Evolutionary conservation across 2,329 filamentous ascomycete genomes (phyloP).

Genomic region (Penicillium paneum): DNA sequence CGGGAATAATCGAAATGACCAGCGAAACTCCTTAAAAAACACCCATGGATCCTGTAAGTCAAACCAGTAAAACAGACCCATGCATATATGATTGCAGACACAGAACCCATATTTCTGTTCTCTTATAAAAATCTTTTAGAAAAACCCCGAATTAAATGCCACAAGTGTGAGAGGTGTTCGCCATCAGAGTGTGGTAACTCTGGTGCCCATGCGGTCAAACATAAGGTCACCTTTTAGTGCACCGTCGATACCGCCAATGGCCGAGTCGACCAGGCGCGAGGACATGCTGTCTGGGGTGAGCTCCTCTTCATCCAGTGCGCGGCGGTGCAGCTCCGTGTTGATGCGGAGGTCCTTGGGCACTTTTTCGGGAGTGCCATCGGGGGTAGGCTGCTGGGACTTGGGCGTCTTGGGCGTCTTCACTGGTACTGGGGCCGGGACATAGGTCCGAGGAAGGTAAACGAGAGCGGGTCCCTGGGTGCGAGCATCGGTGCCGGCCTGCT

Average conservation of each 20-base stretch:
- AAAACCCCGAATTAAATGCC: slow-evolving; percentile 1
- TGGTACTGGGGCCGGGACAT: slow-evolving; percentile 32
- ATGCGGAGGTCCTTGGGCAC: slow-evolving; percentile 44
- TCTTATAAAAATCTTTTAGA: background rate
- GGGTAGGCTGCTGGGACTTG: slow-evolving; percentile 24
- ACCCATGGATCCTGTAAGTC: background rate
- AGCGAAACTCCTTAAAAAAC: slow-evolving; percentile 1
- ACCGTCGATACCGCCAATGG: slow-evolving; percentile 42
- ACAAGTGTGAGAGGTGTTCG: background rate
- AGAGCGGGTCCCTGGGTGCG: slow-evolving; percentile 44
- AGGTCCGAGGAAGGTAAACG: slow-evolving; percentile 40
- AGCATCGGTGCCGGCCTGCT: slow-evolving; percentile 56
- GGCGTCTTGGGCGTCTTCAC: slow-evolving; percentile 20
- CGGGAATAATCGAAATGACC: background rate
- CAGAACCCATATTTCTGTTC: slow-evolving; percentile 1
- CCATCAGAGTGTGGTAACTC: slow-evolving; percentile 30
- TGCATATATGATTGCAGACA: slow-evolving; percentile 10
- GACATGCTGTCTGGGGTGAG: slow-evolving; percentile 50
- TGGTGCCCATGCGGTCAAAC: slow-evolving; percentile 44
- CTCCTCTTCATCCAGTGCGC: slow-evolving; percentile 41
- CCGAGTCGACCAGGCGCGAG: slow-evolving; percentile 46
- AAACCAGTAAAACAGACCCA: slow-evolving; percentile 5
- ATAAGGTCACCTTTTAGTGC: slow-evolving; percentile 41
- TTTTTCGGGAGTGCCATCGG: slow-evolving; percentile 29
- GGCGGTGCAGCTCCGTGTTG: slow-evolving; percentile 41